Conservation (phyloP, 164 flowering plant species). For the Brasenia schreberi region DNA sequence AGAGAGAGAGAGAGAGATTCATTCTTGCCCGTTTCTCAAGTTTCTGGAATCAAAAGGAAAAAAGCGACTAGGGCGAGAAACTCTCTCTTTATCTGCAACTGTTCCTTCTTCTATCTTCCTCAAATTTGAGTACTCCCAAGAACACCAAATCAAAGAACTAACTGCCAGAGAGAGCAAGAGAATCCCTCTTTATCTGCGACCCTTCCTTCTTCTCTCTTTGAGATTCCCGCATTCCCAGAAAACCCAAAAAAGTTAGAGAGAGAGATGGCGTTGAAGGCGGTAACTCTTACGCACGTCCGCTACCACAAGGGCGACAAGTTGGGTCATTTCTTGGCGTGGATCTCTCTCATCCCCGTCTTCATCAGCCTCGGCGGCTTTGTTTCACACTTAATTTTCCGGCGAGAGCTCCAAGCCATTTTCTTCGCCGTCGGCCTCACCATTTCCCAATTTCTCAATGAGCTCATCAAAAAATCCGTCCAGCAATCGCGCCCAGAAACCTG, state of each 20-base stretch:
- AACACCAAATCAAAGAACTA: too few relatives aligned
- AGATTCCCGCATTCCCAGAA: too few relatives aligned
- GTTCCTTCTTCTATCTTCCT: too few relatives aligned
- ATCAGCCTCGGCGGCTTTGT: conserved; percentile 73
- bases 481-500: conserved; percentile 86
- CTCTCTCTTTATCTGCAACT: too few relatives aligned
- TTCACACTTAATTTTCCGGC: conserved; percentile 74
- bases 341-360: conserved; percentile 83
- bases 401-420: conserved; percentile 76
- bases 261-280: conserved; percentile 39
- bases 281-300: conserved; percentile 76
- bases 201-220: too few relatives aligned
- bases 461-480: conserved; percentile 50
- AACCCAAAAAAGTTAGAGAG: background rate
- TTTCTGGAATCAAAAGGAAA: too few relatives aligned
- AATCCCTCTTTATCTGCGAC: too few relatives aligned
- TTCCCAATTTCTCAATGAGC: conserved; percentile 69
- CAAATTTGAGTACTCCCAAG: too few relatives aligned
- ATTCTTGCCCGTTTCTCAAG: too few relatives aligned
- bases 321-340: conserved; percentile 84
- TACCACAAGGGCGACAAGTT: conserved; percentile 59
- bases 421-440: conserved; percentile 60
- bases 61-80: too few relatives aligned
- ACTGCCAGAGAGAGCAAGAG: too few relatives aligned
- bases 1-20: too few relatives aligned